These are phyloP conservation scores for Neonectria ditissima DNA, from an alignment of 2,329 filamentous ascomycete genomes.

Conservation along the genomic window DNA sequence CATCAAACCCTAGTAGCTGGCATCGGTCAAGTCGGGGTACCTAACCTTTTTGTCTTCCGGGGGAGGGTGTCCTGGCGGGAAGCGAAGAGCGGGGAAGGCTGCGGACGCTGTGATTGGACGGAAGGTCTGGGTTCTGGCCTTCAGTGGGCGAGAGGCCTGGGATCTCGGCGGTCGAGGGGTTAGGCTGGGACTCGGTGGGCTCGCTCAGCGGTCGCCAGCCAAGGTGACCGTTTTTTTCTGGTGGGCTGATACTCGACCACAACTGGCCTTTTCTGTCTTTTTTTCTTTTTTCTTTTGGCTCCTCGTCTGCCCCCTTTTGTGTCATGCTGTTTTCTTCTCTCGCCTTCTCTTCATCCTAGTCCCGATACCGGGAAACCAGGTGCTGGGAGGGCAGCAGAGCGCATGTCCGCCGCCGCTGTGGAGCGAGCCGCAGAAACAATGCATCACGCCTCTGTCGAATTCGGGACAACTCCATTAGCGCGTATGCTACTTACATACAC, in stretches of 20 bases:
- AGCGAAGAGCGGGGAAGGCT: slow-evolving; percentile 31
- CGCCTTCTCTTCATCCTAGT: no score
- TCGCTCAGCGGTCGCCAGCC: not conserved
- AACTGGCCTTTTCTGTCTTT: not conserved
- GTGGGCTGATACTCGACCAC: not conserved
- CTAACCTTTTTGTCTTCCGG: slow-evolving; percentile 15
- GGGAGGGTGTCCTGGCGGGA: slow-evolving; percentile 3
- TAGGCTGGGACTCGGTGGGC: not conserved
- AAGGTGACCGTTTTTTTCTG: not conserved
- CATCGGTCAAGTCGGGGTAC: slow-evolving; percentile 5
- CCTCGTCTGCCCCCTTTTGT: not conserved
- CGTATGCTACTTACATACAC: not conserved
- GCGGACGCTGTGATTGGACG: slow-evolving; percentile 21
- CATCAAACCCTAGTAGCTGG: slow-evolving; percentile 7
- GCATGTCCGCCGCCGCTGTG: slow-evolving; percentile 4
- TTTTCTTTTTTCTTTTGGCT: not conserved
- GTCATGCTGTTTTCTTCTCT: not conserved
- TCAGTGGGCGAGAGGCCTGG: slow-evolving; percentile 5
- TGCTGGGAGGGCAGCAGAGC: not conserved
- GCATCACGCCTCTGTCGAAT: not conserved
- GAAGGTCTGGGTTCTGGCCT: not conserved
- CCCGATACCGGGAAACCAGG: not conserved
- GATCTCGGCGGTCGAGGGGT: no score
- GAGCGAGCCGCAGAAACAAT: slow-evolving; percentile 2
- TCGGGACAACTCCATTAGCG: not conserved